A percentile compares a stretch with the other conserved stretches of the same genome.
Conservation (phyloP, 805 yeast species). For the Nakazawaea pomicola region DNA sequence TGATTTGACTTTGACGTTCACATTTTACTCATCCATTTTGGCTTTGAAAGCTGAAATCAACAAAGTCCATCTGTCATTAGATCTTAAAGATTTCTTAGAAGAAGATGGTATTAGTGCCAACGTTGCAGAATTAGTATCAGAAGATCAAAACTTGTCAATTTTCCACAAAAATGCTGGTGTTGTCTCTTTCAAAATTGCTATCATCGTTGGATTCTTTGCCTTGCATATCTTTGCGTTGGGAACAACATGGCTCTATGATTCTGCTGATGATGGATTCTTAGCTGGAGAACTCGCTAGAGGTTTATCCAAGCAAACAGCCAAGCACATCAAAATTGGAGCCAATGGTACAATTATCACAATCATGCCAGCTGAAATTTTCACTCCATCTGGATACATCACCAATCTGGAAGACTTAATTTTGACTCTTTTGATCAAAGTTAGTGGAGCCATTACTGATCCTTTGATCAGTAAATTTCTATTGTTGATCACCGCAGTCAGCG, state of each 20-base stretch:
- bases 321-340: slow-evolving; percentile 38
- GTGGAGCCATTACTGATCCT: slow-evolving; percentile 72
- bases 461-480: slow-evolving; percentile 74
- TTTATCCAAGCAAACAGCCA: slow-evolving; percentile 36
- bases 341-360: slow-evolving; percentile 49
- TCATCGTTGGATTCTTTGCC: slow-evolving; percentile 53
- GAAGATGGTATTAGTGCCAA: slow-evolving; percentile 83
- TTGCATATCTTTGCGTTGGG: slow-evolving; percentile 68
- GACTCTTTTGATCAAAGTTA: slow-evolving; percentile 47
- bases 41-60: slow-evolving; percentile 86
- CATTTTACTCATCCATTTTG: slow-evolving; percentile 79
- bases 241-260: slow-evolving; percentile 61
- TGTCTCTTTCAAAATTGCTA: slow-evolving; percentile 52
- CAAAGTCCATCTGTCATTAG: slow-evolving; percentile 76
- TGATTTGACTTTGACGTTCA: slow-evolving; percentile 69
- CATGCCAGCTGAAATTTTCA: slow-evolving; percentile 50
- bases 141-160: slow-evolving; percentile 25
- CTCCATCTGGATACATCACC: slow-evolving; percentile 50
- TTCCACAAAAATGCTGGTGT: slow-evolving; percentile 38
- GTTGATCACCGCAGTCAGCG: slow-evolving; percentile 66
- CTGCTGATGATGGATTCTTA: slow-evolving; percentile 19
- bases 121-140: slow-evolving; percentile 70
- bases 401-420: slow-evolving; percentile 59
- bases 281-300: slow-evolving; percentile 19
- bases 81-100: slow-evolving; percentile 73